Evolutionary conservation across 768 basidiomycete genomes (phyloP).

Genomic region (Pleurotus citrinopileatus): DNA sequence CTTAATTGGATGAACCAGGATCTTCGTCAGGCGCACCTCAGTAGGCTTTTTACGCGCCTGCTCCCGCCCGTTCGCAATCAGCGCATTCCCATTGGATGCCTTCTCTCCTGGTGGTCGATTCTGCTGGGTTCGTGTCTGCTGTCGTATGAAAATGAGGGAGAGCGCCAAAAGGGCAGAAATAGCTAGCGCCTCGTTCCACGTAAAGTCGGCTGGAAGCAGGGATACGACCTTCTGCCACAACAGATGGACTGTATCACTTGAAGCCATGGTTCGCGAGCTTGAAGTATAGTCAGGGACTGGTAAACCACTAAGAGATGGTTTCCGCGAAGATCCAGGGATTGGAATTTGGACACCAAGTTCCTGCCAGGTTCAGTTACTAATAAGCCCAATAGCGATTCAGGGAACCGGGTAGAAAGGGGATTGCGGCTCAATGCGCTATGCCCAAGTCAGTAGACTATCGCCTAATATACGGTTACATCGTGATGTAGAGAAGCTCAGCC

Average conservation of each 20-base stretch:
- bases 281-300: background rate
- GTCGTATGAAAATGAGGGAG: background rate
- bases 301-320: background rate
- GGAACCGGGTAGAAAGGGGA: background rate
- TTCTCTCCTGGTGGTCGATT: background rate
- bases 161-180: background rate
- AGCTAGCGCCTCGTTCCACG: slow-evolving; percentile 1
- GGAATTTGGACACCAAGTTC: background rate
- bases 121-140: background rate
- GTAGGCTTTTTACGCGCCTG: slow-evolving; percentile 16
- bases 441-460: no score
- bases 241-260: background rate
- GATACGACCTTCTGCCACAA: background rate
- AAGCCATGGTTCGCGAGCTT: background rate
- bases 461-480: no score
- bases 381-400: background rate
- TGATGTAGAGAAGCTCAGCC: no score
- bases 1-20: slow-evolving; percentile 71
- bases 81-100: background rate
- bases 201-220: background rate
- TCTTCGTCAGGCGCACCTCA: slow-evolving; percentile 47
- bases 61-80: background rate
- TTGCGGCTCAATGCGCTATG: background rate
- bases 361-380: background rate
- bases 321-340: background rate